Evolutionary conservation across 371 early-diverging fungal species (phyloP), one percentile per base, ranked within the genome.

Genomic region (Actinomucor elegans): DNA sequence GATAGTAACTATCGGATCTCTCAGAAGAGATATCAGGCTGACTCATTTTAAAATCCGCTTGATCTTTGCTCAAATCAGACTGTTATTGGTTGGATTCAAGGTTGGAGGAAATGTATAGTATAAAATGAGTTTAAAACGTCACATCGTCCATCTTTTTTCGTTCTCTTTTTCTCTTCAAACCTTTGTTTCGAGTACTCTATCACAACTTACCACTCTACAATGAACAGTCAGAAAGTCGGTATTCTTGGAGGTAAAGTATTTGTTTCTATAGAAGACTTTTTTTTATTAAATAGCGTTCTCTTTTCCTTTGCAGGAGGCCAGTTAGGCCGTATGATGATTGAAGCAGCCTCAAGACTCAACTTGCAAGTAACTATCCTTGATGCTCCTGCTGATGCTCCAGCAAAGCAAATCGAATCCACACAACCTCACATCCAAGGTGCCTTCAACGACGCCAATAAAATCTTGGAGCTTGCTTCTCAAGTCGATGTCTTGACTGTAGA

Each of bases 281-380:
- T n/a, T n/a, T n/a, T n/a, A n/a, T n/a, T n/a, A n/a, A n/a, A n/a
- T n/a, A n/a, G n/a, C n/a, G n/a, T n/a, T n/a, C n/a, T n/a, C n/a
- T n/a, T 14, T 33, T 35, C n/a, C 17, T 24, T 23, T 11, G 18
- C 9, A 77, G 77, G 97, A 46, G 98, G 98, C 23, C 97, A 97
- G 75, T 89, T 97, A 26, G 97, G 97, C 27, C 86, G 97, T 69
- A 98, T 98, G 97, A 81, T 94, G 73, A 81, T 90, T 21, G 97
- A 98, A 72, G 94, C 97, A 5, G 96, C 95, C 6, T 88, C 89
- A 52, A 85, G 96, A 12, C 83, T 98, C 52, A 92, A 92, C 67
- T 69, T 98, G 26, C 60, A 75, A 4, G 86, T 96, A 48, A 79
- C 77, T 31, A 85, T 96, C 52, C 88, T 98, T 32, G 98, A 97